Base-by-base conservation (phyloP, 176 grass and related monocot species). In the Hsuehochloa calcarea region DNA sequence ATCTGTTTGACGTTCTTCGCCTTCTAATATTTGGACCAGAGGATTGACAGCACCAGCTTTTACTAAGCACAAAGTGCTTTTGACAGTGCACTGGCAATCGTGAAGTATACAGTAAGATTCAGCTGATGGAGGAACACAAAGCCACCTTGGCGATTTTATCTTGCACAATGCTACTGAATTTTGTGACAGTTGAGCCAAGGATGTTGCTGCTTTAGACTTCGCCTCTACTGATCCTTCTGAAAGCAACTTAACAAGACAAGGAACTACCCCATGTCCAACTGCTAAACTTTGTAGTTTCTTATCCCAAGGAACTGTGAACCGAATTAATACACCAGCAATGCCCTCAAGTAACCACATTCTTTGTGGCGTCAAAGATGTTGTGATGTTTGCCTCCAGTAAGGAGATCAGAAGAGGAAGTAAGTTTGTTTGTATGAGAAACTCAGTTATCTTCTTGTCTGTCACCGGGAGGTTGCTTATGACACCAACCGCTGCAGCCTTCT, bases 221-320 rank as follows among this genome's bases (percentile, higher is more conserved):
- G 95, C 92, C 26, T 84, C 72, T 40, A 84, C 72, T 8, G 95
- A 93, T 75, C 92, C 92, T 85, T 91, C 79, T 7, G 89, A 87
- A 56, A 97, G 92, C 23, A 95, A 41, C 64, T 87, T 95, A 35
- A 94, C 25, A 65, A 97, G 91, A 89, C 90, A 95, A 73, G 82
- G 64, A 75, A 97, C 84, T 50, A 91, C 74, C 25, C 92, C 95
- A 31, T 79, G 70, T 58, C 89, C 75, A 75, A 92, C 90, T 44
- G 95, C 73, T 80, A 79, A 59, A 74, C 70, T 90, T 65, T 97
- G 95, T 12, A 97, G 75, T 20, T 95, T 95, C 83, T 88, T 93
- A 82, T 97, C 93, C 77, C 75, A 93, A 55, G 90, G 69, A 41
- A 94, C 81, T 0, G 95, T 97, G 89, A 97, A 95, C 44, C 90